Evolutionary conservation across 2,329 filamentous ascomycete species (phyloP).

Genomic region (Fonsecaea erecta): DNA sequence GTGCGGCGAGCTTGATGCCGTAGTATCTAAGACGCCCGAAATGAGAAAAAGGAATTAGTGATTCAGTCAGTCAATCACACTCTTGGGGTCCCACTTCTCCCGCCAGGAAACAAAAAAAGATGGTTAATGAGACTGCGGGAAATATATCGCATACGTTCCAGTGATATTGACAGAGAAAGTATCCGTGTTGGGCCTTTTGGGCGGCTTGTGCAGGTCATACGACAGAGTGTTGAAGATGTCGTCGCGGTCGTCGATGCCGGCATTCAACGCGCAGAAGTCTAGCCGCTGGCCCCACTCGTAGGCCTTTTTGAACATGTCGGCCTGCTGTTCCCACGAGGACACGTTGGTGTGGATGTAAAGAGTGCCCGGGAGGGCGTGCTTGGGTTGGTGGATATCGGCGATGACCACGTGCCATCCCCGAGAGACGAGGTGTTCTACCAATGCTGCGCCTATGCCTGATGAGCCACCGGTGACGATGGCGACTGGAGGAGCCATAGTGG

Average conservation of each 20-base stretch:
- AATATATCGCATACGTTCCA: slow-evolving; percentile 12
- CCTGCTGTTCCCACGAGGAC: slow-evolving; percentile 22
- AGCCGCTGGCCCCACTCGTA: slow-evolving; percentile 19
- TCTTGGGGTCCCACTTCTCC: background rate
- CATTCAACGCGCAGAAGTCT: slow-evolving; percentile 25
- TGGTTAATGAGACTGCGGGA: background rate
- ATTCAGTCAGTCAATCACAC: background rate
- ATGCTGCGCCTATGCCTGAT: slow-evolving; percentile 37
- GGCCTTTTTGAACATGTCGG: slow-evolving; percentile 21
- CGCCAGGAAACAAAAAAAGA: background rate
- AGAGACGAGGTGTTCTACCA: slow-evolving; percentile 21
- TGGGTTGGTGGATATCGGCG: slow-evolving; percentile 17
- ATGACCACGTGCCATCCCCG: slow-evolving; percentile 22
- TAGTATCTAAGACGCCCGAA: slow-evolving; percentile 41
- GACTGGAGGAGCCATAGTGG: slow-evolving; percentile 11
- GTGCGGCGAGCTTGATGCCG: slow-evolving; percentile 56
- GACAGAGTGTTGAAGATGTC: slow-evolving; percentile 24
- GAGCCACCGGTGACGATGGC: slow-evolving; percentile 40
- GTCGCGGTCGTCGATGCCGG: slow-evolving; percentile 24
- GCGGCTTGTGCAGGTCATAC: slow-evolving; percentile 15
- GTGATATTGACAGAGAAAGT: slow-evolving; percentile 15
- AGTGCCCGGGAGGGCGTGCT: background rate
- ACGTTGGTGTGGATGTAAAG: slow-evolving; percentile 21
- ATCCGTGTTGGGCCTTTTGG: slow-evolving; percentile 16
- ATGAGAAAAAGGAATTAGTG: background rate